Conservation (phyloP, 2,329 filamentous ascomycete species). For the Whalleya microplaca region DNA sequence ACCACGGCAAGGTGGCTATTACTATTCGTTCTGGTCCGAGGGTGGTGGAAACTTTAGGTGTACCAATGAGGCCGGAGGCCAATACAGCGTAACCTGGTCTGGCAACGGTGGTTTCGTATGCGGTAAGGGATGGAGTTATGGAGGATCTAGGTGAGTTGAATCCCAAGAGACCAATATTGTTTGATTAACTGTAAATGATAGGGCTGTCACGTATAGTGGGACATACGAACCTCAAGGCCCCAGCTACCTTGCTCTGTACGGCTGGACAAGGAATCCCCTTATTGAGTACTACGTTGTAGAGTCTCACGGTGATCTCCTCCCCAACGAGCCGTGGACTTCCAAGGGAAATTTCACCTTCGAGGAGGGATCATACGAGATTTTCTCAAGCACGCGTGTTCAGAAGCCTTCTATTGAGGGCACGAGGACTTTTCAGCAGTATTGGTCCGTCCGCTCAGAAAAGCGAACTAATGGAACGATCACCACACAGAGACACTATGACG, state of each 20-base stretch:
- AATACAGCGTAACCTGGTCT: conserved; percentile 52
- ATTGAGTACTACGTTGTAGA: conserved; percentile 49
- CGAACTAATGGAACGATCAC: conserved; percentile 29
- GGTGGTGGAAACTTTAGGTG: conserved; percentile 54
- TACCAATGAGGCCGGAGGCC: conserved; percentile 55
- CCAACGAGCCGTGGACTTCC: conserved; percentile 37
- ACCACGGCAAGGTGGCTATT: conserved; percentile 57
- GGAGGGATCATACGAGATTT: conserved; percentile 42
- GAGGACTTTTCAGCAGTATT: conserved; percentile 54
- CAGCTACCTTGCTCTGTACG: conserved; percentile 44
- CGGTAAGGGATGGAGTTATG: conserved; percentile 53
- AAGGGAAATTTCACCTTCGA: conserved; percentile 39
- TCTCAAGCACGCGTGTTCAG: conserved; percentile 40
- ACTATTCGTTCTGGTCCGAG: conserved; percentile 65
- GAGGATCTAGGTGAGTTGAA: conserved; percentile 18
- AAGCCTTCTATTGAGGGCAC: conserved; percentile 50
- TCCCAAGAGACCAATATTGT: neutral
- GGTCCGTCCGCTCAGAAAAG: conserved; percentile 45
- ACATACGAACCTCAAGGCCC: conserved; percentile 52
- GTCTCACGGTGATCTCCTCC: conserved; percentile 47
- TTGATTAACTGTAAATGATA: conserved; percentile 27
- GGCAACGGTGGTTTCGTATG: conserved; percentile 52
- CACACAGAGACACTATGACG: conserved; percentile 37
- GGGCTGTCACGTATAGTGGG: conserved; percentile 53
- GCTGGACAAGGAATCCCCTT: conserved; percentile 44